Base-by-base conservation (phyloP, 768 basidiomycete species). In the Harrya chromipes region DNA sequence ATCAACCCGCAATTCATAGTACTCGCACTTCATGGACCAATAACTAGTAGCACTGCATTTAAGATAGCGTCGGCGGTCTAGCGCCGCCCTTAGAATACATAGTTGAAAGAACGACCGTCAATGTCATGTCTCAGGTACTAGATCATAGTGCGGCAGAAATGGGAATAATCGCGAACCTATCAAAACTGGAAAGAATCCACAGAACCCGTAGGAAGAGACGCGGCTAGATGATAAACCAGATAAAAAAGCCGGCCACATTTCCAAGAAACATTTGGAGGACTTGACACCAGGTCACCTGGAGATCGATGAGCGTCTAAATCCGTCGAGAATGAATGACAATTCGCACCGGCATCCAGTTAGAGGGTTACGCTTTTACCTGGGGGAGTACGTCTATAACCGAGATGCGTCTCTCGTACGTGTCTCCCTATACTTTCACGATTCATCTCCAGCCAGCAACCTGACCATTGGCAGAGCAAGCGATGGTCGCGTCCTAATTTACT, bases 401-500 rank as follows among this genome's bases (percentile, higher is more conserved):
- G 3, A 20, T 64, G 62, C 3, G 6, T 49, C 29, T 64, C 63
- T 0, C 48, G 38, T 0, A 60, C 14, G 1, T 64, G 63, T 0
- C 63, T 49, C 1, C 46, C 35, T 4, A 64, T 56, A 9, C 47
- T 48, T 29, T 63, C 53, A 2, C 63, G 58, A 0, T 63, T 64
- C 16, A 64, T 37, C 13, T 36, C 47, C 11, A 43, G 24, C 10
- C 31, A 27, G 24, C 61, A 62, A 1, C 42, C 43, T 0, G 2
- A 1, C 62, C 62, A 63, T 20, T 14, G 16, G 12, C 63, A 64
- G 0, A 1, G 0, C 11, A 60, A 1, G 0, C 0, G 36, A 10
- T 1, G 0, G 1, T 34, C 0, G 19, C 29, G 27, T 7, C 17
- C 0, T 33, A 45, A 17, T 0, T 50, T 42, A 7, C 17, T 29